Base-by-base conservation (phyloP, 2,329 filamentous ascomycete genomes). In the Akanthomyces uredinophilus region DNA sequence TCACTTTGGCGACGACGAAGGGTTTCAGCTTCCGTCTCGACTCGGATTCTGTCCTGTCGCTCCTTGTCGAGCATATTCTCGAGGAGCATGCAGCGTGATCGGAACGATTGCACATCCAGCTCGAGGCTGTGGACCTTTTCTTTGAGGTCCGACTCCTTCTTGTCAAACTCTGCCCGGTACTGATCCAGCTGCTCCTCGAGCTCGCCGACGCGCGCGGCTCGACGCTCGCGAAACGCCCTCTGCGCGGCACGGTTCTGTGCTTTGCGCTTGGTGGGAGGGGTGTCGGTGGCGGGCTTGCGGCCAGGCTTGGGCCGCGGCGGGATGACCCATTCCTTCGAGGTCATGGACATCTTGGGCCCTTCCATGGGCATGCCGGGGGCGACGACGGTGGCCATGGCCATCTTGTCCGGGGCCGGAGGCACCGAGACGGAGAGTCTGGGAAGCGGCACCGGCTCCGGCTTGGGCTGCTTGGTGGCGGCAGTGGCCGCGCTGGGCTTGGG, bases 191-290 rank as follows among this genome's bases (percentile, higher is more conserved):
- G 83, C 67, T 88, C 85, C 72, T 90, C 86, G 37, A 90, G 77
- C 71, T 89, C 93, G 44, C 89, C 88, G 7, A 97, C 91, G 44
- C 91, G 89, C 27, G 91, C 91, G 2, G 91, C 91, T 65, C 94
- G 86, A 63, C 94, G 83, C 76, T 96, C 92, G 39, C 94, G 85
- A 75, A 98, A 98, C 1, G 90, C 91, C 63, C 94, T 83, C 77
- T 98, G 94, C 3, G 94, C 94, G 52, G 91, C 90, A 64, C 95
- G 85, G 74, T 98, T 98, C 78, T 98, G 95, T 1, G 91, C 90
- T 79, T 97, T 96, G 67, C 95, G 87, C 78, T 96, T 96, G 49
- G 92, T 96, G 1, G 91, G 90, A 16, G 93, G 92, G 58, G 93
- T 96, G 72, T 97, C 93, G 41, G 91, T 96, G 52, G 92, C 91